Evolutionary conservation across 106 monocot species (phyloP), one percentile per base, ranked within the genome.

Genomic region (Dendrobium huoshanense): DNA sequence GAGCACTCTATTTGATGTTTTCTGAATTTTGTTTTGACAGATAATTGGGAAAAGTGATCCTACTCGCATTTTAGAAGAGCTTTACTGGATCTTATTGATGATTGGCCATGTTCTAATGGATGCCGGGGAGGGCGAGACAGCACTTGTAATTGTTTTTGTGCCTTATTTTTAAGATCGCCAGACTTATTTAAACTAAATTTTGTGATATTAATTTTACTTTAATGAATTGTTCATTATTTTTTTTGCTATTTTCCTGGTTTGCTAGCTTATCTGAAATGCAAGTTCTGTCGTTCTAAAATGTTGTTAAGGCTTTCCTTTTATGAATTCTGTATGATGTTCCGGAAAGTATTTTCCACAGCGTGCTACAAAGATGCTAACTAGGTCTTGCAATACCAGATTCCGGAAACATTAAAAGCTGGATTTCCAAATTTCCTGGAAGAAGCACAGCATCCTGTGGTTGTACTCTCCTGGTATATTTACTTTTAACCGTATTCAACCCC

Each of bases 21-120:
- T 48, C 27, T 41, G 13, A n/a, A 2, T 55, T 0, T 64, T 29
- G 67, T 81, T 13, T 65, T 75, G 20, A 72, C 94, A 94, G 94
- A 84, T 72, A 41, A 87, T 81, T 78, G 84, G 87, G 8, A 87
- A 75, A 77, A 78, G 47, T 88, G 98, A 95, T 86, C 88, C 85
- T 37, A 95, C 92, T 80, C 67, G 87, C 79, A 89, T 84, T 18
- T 82, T 95, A 79, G 98, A 99, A 88, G 92, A 95, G 73, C 85
- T 99, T 77, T 95, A 99, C 81, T 99, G 98, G 98, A 87, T 99
- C 20, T 80, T 99, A 49, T 65, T 99, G 84, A 91, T 99, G 42
- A 87, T 85, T 56, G 95, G 95, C 58, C 95, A 99, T 77, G 87
- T 95, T 79, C 92, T 99, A 55, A 90, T 91, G 72, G 95, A 99